Base-by-base conservation (phyloP, 2,329 filamentous ascomycete species). In the Huntiella abstrusa region DNA sequence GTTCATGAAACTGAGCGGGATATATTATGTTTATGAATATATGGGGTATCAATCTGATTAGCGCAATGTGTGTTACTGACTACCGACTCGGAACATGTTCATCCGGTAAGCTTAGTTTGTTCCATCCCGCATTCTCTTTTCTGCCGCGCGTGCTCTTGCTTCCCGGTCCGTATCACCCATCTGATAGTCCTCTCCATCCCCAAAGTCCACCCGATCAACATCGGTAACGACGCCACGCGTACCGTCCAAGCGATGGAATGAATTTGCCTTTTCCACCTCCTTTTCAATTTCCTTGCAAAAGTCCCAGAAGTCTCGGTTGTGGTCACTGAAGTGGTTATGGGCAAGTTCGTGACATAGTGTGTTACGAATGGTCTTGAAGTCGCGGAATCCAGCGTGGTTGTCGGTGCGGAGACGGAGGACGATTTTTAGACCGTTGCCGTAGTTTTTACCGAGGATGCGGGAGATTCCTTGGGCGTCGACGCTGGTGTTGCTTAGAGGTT, bases 311-410 rank as follows among this genome's bases (percentile, higher is more conserved):
- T 82, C 65, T 13, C 75, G 68, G 60, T 96, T 86, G 60, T 98
- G 91, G 0, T 81, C 75, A 0, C 81, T 70, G 62, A 81, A 80
- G 7, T 94, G 83, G 55, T 94, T 95, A 61, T 98, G 91, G 53
- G 87, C 80, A 13, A 98, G 68, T 65, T 98, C 91, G 63, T 98
- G 91, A 58, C 88, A 96, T 10, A 98, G 67, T 40, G 91, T 96
- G 54, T 83, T 83, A 44, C 91, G 74, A 42, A 98, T 92, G 0
- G 81, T 87, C 55, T 80, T 80, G 64, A 96, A 98, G 58, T 95
- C 85, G 34, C 91, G 68, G 57, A 94, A 96, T 1, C 91, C 91
- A 59, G 94, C 86, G 58, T 91, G 85, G 2, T 83, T 83, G 62
- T 98, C 91, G 1, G 91, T 96, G n/a, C 91, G 69, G 33, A 98